These are phyloP conservation scores for Suhomyces prunicola DNA, from an alignment of 805 yeast species.

Conservation along the genomic window DNA sequence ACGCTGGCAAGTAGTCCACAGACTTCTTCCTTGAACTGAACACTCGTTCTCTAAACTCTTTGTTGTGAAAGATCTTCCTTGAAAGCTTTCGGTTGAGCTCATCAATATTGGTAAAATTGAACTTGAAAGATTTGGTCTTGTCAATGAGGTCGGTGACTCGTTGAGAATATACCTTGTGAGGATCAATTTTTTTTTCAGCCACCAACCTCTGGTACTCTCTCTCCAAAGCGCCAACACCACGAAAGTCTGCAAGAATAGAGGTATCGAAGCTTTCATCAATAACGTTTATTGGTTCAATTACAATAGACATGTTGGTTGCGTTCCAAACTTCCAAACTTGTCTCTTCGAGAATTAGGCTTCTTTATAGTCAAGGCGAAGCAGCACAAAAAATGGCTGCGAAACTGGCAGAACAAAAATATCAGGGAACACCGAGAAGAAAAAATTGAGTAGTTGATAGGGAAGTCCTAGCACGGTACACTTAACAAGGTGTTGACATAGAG, in stretches of 20 bases:
- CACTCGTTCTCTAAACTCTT: neutral
- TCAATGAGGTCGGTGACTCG: neutral
- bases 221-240: neutral
- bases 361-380: neutral
- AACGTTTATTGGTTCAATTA: conserved; percentile 8
- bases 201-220: neutral
- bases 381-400: neutral
- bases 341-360: neutral
- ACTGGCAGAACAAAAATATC: neutral
- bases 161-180: neutral
- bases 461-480: neutral
- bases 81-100: conserved; percentile 1
- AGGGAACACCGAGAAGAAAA: neutral
- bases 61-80: neutral
- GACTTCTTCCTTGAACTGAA: neutral
- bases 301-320: neutral
- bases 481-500: too few species aligned
- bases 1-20: conserved; percentile 1
- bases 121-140: neutral
- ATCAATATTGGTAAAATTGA: conserved; percentile 1
- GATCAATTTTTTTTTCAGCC: neutral
- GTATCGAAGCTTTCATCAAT: conserved; percentile 17
- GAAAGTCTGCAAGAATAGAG: neutral
- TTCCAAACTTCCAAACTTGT: neutral
- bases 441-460: neutral